phyloP scores from a whole-genome alignment of 306 rosid species.

The Cucumis hystrix region DNA sequence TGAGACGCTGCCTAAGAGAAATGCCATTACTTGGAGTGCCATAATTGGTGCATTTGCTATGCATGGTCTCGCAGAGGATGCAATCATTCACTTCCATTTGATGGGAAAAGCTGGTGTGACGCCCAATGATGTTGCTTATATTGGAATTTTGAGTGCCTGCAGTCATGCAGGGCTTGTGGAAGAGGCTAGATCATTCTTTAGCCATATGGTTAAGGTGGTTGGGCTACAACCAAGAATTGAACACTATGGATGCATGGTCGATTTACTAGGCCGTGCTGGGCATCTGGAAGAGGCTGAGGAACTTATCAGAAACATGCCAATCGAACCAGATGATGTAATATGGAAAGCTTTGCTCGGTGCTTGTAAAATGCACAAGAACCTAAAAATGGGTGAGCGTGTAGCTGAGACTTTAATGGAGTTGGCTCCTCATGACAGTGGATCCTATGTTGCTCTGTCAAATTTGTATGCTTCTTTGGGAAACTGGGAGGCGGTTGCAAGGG shows the following conservation, averaged over 20 bases:
- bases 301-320: conserved; percentile 46
- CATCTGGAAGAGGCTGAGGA: conserved; percentile 62
- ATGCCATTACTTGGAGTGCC: conserved; percentile 59
- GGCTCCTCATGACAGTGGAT: conserved; percentile 62
- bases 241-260: conserved; percentile 81
- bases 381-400: conserved; percentile 39
- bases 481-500: conserved; percentile 58
- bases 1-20: conserved; percentile 39
- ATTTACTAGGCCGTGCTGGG: conserved; percentile 58
- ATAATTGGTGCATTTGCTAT: conserved; percentile 57
- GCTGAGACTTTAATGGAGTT: conserved; percentile 42
- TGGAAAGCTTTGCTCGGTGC: conserved; percentile 88
- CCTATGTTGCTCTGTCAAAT: conserved; percentile 77
- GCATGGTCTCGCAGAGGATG: conserved; percentile 46
- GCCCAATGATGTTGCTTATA: conserved; percentile 60
- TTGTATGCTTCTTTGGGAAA: conserved; percentile 49
- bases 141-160: conserved; percentile 56
- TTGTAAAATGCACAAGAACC: conserved; percentile 49
- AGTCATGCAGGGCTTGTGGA: conserved; percentile 65
- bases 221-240: conserved; percentile 54
- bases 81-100: conserved; percentile 27
- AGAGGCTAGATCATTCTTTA: conserved; percentile 39
- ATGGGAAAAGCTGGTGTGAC: conserved; percentile 38
- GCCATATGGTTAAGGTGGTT: conserved; percentile 36
- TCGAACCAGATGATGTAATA: conserved; percentile 51